phyloP scores from a whole-genome alignment of 768 basidiomycete genomes.

The Suillus clintonianus region DNA sequence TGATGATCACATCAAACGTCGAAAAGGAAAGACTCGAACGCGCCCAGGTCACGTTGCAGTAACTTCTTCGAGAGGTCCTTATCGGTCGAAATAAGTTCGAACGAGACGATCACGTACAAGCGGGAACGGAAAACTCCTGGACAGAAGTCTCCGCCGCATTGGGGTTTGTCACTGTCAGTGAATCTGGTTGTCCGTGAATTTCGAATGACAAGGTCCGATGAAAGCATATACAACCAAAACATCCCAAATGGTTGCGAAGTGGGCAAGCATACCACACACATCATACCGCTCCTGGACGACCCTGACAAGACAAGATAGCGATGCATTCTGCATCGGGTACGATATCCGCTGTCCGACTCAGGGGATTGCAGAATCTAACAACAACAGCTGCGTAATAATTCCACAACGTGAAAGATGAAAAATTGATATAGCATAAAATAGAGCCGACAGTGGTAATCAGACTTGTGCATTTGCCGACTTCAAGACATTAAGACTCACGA shows the following conservation, averaged over 20 bases:
- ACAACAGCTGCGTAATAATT: background rate
- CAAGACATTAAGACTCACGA: background rate
- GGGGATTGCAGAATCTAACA: background rate
- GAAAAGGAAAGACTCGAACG: background rate
- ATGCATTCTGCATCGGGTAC: background rate
- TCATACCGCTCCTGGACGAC: background rate
- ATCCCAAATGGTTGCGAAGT: background rate
- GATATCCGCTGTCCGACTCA: background rate
- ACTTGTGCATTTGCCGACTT: background rate
- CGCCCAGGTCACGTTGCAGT: background rate
- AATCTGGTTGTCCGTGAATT: background rate
- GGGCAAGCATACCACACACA: background rate
- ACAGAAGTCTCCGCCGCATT: background rate
- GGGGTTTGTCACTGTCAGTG: background rate
- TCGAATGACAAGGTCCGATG: background rate
- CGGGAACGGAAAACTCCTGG: background rate
- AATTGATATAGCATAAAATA: background rate
- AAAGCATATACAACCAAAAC: background rate
- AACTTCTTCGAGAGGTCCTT: background rate
- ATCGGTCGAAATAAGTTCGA: background rate
- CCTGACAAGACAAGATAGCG: background rate
- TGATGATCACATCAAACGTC: constrained; percentile 5
- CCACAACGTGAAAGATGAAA: background rate
- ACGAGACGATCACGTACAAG: background rate
- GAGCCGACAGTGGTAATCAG: background rate